Conservation (phyloP, 1,284 basidiomycete genomes). For the Hemileia vastatrix region DNA sequence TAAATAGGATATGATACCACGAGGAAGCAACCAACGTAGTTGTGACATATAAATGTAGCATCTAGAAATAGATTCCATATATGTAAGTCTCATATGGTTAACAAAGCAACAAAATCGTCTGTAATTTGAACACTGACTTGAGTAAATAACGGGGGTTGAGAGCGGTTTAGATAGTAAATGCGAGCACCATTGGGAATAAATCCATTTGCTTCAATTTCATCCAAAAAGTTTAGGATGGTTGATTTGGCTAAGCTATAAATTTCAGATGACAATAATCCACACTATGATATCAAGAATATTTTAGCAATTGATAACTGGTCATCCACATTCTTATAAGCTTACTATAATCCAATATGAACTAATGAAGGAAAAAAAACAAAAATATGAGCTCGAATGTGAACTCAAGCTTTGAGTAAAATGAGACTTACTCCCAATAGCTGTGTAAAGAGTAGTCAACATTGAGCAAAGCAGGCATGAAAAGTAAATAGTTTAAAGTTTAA, state of each 20-base stretch:
- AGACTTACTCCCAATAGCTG: background rate
- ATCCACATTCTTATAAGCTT: too few species aligned
- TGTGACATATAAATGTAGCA: background rate
- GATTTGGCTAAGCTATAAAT: slow-evolving; percentile 56
- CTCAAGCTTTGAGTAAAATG: too few species aligned
- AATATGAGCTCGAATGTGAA: too few species aligned
- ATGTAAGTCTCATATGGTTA: background rate
- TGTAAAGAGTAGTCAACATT: background rate
- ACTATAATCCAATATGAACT: background rate
- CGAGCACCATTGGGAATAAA: slow-evolving; percentile 89
- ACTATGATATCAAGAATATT: background rate
- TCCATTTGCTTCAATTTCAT: slow-evolving; percentile 63
- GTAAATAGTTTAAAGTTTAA: background rate
- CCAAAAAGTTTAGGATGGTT: slow-evolving; percentile 75
- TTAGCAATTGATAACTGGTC: too few species aligned
- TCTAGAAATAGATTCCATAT: background rate
- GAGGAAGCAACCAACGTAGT: background rate
- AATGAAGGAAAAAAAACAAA: background rate
- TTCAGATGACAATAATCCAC: slow-evolving; percentile 58
- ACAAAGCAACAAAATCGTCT: background rate
- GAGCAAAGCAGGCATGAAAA: background rate
- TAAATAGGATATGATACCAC: background rate
- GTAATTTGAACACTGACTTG: slow-evolving; percentile 50
- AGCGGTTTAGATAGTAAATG: slow-evolving; percentile 61
- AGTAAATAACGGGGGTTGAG: slow-evolving; percentile 77